Conservation (phyloP, 164 flowering plant genomes). For the Aristolochia contorta region DNA sequence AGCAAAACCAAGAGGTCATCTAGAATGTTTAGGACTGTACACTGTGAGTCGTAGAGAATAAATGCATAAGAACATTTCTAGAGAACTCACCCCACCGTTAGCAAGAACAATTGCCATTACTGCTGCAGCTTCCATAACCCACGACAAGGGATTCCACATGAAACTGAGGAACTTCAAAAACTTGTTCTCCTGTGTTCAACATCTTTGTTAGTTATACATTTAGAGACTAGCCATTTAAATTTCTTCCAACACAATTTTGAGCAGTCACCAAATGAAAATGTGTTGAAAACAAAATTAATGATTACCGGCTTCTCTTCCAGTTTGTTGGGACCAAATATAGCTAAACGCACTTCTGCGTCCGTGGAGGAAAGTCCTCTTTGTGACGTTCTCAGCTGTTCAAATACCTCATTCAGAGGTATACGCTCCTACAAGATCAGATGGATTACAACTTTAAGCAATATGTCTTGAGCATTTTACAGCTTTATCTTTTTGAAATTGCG, state of each 20-base stretch:
- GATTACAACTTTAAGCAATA: slow-evolving; percentile 1
- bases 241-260: background rate
- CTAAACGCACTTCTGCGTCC: slow-evolving; percentile 54
- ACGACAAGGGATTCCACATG: slow-evolving; percentile 92
- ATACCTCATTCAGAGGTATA: slow-evolving; percentile 71
- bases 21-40: background rate
- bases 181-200: slow-evolving; percentile 67
- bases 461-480: background rate
- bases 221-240: background rate
- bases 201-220: background rate
- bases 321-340: slow-evolving; percentile 63
- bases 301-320: slow-evolving; percentile 80
- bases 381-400: slow-evolving; percentile 59
- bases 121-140: slow-evolving; percentile 32
- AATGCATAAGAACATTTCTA: background rate
- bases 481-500: background rate
- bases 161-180: slow-evolving; percentile 75
- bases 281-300: background rate
- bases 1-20: background rate
- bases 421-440: slow-evolving; percentile 35
- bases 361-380: slow-evolving; percentile 54
- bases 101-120: slow-evolving; percentile 70
- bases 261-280: background rate
- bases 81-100: slow-evolving; percentile 70
- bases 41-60: background rate